These are phyloP conservation scores for Aureobasidium pullulans DNA, from an alignment of 2,329 filamentous ascomycete species.

Conservation along the genomic window DNA sequence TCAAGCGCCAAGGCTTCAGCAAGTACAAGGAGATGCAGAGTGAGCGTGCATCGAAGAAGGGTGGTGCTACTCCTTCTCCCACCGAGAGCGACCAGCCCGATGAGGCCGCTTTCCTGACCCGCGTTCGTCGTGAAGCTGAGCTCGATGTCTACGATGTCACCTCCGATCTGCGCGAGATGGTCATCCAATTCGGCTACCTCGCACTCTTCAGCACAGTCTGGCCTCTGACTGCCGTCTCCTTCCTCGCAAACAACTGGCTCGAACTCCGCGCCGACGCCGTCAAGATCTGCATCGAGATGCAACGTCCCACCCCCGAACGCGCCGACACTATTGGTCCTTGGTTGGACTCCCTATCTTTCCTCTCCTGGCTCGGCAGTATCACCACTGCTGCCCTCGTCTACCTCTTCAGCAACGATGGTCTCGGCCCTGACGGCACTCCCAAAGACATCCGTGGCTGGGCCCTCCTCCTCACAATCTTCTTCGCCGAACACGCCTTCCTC, in stretches of 20 bases:
- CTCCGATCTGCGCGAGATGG: constrained; percentile 86
- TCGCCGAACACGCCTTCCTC: constrained; percentile 88
- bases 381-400: constrained; percentile 84
- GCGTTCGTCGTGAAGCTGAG: constrained; percentile 76
- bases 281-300: constrained; percentile 86
- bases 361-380: constrained; percentile 89
- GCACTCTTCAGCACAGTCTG: constrained; percentile 88
- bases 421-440: constrained; percentile 59
- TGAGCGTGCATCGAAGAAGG: constrained; percentile 50
- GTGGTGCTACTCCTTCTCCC: constrained; percentile 37
- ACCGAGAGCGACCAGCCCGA: constrained; percentile 59
- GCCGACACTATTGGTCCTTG: constrained; percentile 93
- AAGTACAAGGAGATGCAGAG: constrained; percentile 72
- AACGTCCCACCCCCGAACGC: constrained; percentile 81
- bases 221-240: constrained; percentile 84
- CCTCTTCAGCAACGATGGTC: constrained; percentile 67
- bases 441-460: constrained; percentile 71
- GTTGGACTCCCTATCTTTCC: constrained; percentile 74
- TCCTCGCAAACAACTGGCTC: constrained; percentile 92
- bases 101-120: constrained; percentile 70
- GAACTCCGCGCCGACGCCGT: constrained; percentile 88
- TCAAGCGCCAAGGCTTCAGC: constrained; percentile 69
- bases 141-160: constrained; percentile 84
- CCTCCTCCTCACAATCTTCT: constrained; percentile 71
- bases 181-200: constrained; percentile 75